Evolutionary conservation across 148 eudicot genomes (phyloP), one percentile per base, ranked within the genome.

Genomic region (Arbutus unedo): DNA sequence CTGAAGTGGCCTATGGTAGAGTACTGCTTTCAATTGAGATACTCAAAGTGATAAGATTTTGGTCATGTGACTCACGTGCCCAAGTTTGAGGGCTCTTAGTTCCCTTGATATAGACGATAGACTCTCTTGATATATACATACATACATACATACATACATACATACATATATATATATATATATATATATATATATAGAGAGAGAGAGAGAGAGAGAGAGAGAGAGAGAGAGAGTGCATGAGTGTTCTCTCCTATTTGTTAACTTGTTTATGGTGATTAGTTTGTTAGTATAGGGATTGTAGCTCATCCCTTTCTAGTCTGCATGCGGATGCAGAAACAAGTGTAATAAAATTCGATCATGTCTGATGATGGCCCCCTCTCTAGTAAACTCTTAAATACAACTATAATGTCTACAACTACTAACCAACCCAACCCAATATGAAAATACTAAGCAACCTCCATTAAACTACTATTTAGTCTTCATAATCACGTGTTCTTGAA

Each of bases 291-390:
- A 49, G 81, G 53, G 68, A 53, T 79, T 23, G 21, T 14, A 1
- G 38, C 21, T 48, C 3, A 49, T 60, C 13, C 18, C 19, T 66
- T 64, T 79, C 45, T 2, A 8, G 44, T 9, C 23, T 25, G 80
- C 80, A 78, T 59, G 81, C 81, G 81, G 73, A 23, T 55, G 56
- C 72, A 16, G 21, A 79, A 79, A 23, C 68, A 51, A 60, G 48
- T 60, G 54, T 79, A 41, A 62, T 41, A 11, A 79, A 47, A 60
- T 62, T 11, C n/a, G 60, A 19, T 45, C 70, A 44, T 13, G n/a
- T 79, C 73, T 62, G 54, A 25, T 75, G 43, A 21, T 50, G 53
- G 25, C 59, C 5, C 14, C 14, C 57, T 19, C 78, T 9, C 18
- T 45, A 45, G 14, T 73, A 44, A 45, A 45, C 76, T 73, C 76